Evolutionary conservation across 225 moss, liverwort and hornwort species (phyloP).

Genomic region (Pseudisothecium myosuroides): DNA sequence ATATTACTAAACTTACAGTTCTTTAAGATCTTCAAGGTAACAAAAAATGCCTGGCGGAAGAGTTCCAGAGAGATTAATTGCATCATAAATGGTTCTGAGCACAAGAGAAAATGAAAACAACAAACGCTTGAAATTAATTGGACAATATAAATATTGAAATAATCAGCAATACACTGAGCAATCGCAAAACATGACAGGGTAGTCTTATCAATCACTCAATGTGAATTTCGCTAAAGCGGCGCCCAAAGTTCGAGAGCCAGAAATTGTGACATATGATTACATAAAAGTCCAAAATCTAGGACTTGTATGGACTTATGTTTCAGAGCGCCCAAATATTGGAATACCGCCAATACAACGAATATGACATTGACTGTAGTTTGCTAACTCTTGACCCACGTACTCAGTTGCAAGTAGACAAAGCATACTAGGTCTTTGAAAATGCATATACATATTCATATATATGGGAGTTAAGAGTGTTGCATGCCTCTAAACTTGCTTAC

Average conservation of each 20-base stretch:
- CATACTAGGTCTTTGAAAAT: neutral
- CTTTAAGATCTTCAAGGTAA: neutral
- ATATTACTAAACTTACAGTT: neutral
- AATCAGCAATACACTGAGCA: neutral
- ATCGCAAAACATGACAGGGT: neutral
- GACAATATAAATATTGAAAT: neutral
- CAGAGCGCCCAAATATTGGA: neutral
- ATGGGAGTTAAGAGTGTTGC: neutral
- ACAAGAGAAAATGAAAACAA: neutral
- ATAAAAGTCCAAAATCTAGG: neutral
- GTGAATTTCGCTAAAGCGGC: neutral
- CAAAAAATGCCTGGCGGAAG: neutral
- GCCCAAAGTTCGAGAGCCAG: neutral
- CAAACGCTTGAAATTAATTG: neutral
- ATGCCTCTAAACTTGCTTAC: neutral
- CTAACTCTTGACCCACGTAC: too few species aligned
- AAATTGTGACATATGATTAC: neutral
- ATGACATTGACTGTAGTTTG: neutral
- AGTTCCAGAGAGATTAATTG: neutral
- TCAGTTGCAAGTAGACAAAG: neutral
- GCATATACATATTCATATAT: neutral
- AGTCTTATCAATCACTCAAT: neutral
- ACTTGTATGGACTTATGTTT: neutral
- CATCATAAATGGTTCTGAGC: fast-evolving
- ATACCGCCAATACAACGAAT: neutral